Evolutionary conservation across 1,284 basidiomycete genomes (phyloP).

Genomic region (Trichosporon faecale): DNA sequence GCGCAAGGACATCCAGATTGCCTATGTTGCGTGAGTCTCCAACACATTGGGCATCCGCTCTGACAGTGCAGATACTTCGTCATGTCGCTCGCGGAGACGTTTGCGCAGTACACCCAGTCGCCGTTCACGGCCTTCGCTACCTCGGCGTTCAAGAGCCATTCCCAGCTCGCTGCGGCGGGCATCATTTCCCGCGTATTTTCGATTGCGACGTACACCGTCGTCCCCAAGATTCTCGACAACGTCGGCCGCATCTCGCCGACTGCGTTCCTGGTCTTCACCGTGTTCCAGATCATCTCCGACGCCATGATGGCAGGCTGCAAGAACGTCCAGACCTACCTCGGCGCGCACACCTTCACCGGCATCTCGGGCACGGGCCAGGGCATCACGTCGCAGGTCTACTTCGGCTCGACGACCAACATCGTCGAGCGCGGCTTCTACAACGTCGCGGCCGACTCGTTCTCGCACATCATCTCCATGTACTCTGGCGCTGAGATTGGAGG

Average conservation of each 20-base stretch:
- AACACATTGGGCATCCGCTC: background rate
- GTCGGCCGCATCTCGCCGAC: conserved; percentile 5
- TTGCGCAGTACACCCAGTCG: background rate
- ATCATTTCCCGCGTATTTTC: conserved; percentile 8
- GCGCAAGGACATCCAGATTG: conserved; percentile 7
- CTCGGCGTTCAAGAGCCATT: conserved; percentile 8
- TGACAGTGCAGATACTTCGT: conserved; percentile 3
- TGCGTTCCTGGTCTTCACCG: background rate
- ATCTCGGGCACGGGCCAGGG: background rate
- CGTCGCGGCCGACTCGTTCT: conserved; percentile 9
- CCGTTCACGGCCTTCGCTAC: background rate
- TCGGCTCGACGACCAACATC: conserved; percentile 5
- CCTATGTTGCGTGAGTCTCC: conserved; percentile 4
- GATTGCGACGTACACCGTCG: background rate
- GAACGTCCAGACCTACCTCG: conserved; percentile 2
- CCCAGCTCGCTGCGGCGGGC: background rate
- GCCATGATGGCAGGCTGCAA: conserved; percentile 11
- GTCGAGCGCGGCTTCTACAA: conserved; percentile 2
- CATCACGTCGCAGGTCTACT: conserved; percentile 7
- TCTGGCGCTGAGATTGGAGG: conserved; percentile 13
- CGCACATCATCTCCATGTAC: conserved; percentile 10
- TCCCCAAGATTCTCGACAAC: conserved; percentile 8
- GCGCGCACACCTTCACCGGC: background rate
- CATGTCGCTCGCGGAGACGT: conserved; percentile 6
- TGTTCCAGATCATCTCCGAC: conserved; percentile 10